Evolutionary conservation across 768 basidiomycete species (phyloP).

Genomic region (Podaxis mareebaensis): DNA sequence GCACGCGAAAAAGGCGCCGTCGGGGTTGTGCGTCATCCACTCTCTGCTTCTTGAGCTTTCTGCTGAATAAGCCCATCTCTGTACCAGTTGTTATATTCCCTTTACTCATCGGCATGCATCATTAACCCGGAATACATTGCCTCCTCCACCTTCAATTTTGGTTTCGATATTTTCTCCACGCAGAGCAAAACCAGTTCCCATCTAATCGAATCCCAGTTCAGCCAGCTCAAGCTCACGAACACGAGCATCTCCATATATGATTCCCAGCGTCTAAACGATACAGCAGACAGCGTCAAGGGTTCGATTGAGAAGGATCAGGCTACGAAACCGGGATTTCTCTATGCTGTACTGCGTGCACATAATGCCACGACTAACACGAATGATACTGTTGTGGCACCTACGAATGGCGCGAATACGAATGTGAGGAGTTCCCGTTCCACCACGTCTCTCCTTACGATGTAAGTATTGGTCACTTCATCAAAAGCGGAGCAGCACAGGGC

Average conservation of each 20-base stretch:
- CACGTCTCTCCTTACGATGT: constrained; percentile 82
- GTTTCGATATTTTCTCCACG: constrained; percentile 75
- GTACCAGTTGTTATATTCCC: constrained; percentile 74
- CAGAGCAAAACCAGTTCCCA: constrained; percentile 58
- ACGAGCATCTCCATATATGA: constrained; percentile 56
- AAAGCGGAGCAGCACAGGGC: background rate
- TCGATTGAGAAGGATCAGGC: constrained; percentile 45
- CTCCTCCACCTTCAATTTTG: constrained; percentile 44
- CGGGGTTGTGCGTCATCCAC: constrained; percentile 58
- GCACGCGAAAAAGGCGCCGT: constrained; percentile 78
- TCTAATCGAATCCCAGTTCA: constrained; percentile 59
- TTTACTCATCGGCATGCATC: constrained; percentile 67
- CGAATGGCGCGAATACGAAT: too few relatives aligned
- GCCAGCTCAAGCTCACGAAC: constrained; percentile 53
- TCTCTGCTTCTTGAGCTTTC: background rate
- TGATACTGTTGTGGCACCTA: constrained; percentile 20
- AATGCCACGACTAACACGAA: constrained; percentile 49
- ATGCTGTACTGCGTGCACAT: constrained; percentile 63
- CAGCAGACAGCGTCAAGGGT: constrained; percentile 40
- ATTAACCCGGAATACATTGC: constrained; percentile 73
- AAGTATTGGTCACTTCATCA: constrained; percentile 20
- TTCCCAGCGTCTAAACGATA: constrained; percentile 60
- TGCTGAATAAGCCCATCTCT: background rate
- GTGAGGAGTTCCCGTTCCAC: constrained; percentile 7
- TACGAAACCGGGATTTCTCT: constrained; percentile 58